Evolutionary conservation across 225 moss, liverwort and hornwort genomes (phyloP), one percentile per base, ranked within the genome.

Genomic region (Rhytidiadelphus loreus): DNA sequence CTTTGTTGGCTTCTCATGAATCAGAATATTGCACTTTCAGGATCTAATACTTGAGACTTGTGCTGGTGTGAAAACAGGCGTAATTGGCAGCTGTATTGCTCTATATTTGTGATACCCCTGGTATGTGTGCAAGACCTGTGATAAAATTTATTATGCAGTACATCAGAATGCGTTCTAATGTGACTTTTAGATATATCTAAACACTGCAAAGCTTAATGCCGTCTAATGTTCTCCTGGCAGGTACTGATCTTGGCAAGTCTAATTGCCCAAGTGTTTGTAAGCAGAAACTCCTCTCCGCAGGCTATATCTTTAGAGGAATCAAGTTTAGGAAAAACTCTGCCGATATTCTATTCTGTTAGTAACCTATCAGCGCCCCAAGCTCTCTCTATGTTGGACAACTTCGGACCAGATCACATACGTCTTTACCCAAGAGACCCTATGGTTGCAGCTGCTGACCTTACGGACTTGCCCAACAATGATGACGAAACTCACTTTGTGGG

Each of bases 31-130:
- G 29, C 18, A 53, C 60, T 52, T 80, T 84, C 41, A 59, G 48
- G 84, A 86, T 92, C 75, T 93, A 83, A 93, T 50, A 86, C 55
- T 88, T 89, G 61, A n/a, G 83, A 70, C 18, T 92, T 97, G 80
- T 97, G 94, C 87, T 93, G 94, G 92, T 95, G 69, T 87, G 65
- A 76, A 78, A 72, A 81, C 93, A 97, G 97, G 85, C 96, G 96
- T 68, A 96, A 97, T 74, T 86, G 92, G 86, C 89, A 89, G 82
- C 90, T 94, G 39, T 94, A 95, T 85, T 92, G 89, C 83, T 88
- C 92, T 64, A 94, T 95, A 59, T 93, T 95, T 90, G 83, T 94
- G 87, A 83, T 97, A 77, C 95, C 97, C 70, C 85, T 97, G 95
- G 96, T 97, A 96, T 80, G 92, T 87, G 57, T 83, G n/a, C 71